These are phyloP conservation scores for Hura crepitans DNA, from an alignment of 441 rosid species.

Conservation along the genomic window DNA sequence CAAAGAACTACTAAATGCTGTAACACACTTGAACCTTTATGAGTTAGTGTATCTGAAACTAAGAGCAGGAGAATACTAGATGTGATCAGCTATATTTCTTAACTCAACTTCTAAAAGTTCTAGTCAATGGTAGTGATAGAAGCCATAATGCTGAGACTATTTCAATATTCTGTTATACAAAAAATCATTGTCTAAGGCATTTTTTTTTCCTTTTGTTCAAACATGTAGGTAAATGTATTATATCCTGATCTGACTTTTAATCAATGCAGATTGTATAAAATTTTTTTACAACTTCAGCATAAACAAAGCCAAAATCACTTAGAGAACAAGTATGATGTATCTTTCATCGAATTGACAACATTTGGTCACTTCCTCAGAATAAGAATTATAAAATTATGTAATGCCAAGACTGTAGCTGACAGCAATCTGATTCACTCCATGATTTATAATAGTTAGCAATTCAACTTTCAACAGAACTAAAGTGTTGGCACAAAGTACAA, in stretches of 20 bases:
- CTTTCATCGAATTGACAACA: background rate
- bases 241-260: background rate
- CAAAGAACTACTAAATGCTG: background rate
- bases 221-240: no score
- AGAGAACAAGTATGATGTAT: background rate
- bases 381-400: background rate
- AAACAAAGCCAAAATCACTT: slow-evolving; percentile 6
- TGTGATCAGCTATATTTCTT: background rate
- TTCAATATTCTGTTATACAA: background rate
- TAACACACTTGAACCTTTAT: background rate
- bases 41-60: background rate
- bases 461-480: background rate
- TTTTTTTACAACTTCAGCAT: background rate
- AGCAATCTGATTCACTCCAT: background rate
- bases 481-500: background rate
- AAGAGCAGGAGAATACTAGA: background rate
- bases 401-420: background rate
- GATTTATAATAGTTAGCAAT: background rate
- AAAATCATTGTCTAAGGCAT: background rate
- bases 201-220: no score
- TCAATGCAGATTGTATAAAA: background rate
- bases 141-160: background rate
- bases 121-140: background rate
- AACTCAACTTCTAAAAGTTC: background rate
- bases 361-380: background rate